Evolutionary conservation across 139 green algal genomes (phyloP).

Genomic region (Gonium pectorale): DNA sequence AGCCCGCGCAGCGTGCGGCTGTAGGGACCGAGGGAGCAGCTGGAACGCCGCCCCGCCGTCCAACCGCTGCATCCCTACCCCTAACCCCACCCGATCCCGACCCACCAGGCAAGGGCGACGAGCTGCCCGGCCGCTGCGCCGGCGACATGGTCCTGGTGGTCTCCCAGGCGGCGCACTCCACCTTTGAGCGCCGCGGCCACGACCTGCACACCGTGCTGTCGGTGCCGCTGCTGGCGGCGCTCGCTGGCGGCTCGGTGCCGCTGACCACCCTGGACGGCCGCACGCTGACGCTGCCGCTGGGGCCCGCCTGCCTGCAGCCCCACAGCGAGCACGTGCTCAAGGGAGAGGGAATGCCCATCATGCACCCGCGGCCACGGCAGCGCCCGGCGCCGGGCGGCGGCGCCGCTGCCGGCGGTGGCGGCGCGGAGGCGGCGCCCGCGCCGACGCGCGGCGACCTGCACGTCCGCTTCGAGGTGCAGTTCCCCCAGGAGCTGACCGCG

Average conservation of each 20-base stretch:
- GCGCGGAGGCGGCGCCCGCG: neutral
- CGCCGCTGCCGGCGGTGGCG: slow-evolving; percentile 7
- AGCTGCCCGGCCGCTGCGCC: slow-evolving; percentile 29
- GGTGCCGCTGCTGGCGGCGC: slow-evolving; percentile 39
- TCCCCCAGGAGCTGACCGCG: slow-evolving; percentile 24
- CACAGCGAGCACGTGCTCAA: slow-evolving; percentile 17
- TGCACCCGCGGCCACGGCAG: neutral
- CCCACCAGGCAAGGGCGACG: slow-evolving; percentile 13
- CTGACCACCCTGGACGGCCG: slow-evolving; percentile 43
- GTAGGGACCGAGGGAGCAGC: too few species aligned
- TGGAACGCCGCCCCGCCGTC: too few species aligned
- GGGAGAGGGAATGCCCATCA: slow-evolving; percentile 41
- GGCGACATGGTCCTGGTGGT: slow-evolving; percentile 33
- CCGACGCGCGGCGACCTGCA: slow-evolving; percentile 37
- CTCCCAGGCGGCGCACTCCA: slow-evolving; percentile 8
- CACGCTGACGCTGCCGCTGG: slow-evolving; percentile 32
- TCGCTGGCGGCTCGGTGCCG: slow-evolving; percentile 34
- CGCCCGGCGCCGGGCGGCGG: neutral
- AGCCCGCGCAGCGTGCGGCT: too few species aligned
- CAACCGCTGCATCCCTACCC: neutral
- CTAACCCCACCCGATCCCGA: neutral
- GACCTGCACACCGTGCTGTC: slow-evolving; percentile 38
- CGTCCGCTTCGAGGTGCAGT: slow-evolving; percentile 49
- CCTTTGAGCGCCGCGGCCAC: slow-evolving; percentile 33
- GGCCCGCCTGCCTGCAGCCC: neutral